Conservation (phyloP, 179 eudicot genomes). For the Amaranthus tricolor region DNA sequence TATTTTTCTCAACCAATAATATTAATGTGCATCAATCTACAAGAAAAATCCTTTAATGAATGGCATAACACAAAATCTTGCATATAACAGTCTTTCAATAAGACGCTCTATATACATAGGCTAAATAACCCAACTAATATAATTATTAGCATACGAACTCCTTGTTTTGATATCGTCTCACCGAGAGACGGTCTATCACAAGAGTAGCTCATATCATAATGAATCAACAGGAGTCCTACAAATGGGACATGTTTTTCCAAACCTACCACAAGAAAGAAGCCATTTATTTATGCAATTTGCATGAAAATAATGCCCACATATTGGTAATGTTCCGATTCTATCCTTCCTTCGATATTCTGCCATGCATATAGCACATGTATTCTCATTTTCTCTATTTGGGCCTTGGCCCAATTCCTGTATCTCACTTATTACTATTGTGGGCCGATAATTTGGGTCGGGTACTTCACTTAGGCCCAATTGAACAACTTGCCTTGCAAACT, state of each 20-base stretch:
- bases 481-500: constrained; percentile 24
- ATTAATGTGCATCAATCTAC: background rate
- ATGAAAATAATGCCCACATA: constrained; percentile 36
- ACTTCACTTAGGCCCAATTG: constrained; percentile 11
- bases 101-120: too few relatives aligned
- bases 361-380: constrained; percentile 30
- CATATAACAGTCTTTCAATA: too few relatives aligned
- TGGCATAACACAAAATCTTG: too few relatives aligned
- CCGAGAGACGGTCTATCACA: too few relatives aligned
- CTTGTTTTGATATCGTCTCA: too few relatives aligned
- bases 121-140: too few relatives aligned
- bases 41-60: background rate
- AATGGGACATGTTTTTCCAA: constrained; percentile 30
- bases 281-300: constrained; percentile 28
- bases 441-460: background rate
- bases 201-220: background rate
- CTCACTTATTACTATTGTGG: constrained; percentile 21
- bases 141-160: too few relatives aligned
- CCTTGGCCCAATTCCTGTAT: constrained; percentile 20
- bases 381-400: constrained; percentile 14
- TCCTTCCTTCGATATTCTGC: constrained; percentile 22
- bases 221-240: constrained; percentile 29
- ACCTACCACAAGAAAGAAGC: constrained; percentile 24
- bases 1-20: background rate
- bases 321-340: constrained; percentile 29